A percentile compares a stretch with the other conserved stretches of the same genome.
phyloP scores from a whole-genome alignment of 129 eudicot genomes.

The Scalesia atractyloides region DNA sequence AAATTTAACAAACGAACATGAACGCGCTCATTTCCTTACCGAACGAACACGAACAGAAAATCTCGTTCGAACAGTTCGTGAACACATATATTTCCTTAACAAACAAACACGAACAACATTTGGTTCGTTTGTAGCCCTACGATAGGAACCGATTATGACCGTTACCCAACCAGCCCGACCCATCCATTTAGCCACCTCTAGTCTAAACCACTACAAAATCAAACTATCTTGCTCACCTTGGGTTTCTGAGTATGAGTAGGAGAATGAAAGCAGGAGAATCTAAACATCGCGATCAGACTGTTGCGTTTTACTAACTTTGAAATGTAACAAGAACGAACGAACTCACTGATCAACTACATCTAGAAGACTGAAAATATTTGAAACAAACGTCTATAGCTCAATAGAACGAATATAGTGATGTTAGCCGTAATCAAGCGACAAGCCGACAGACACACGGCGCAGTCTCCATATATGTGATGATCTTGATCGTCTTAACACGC shows the following conservation, averaged over 20 bases:
- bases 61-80: too few relatives aligned
- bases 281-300: conserved; percentile 55
- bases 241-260: conserved; percentile 57
- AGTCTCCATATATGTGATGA: conserved; percentile 94
- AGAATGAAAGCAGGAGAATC: conserved; percentile 78
- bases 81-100: too few relatives aligned
- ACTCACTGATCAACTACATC: conserved; percentile 37
- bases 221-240: conserved; percentile 55
- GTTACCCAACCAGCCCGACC: background rate
- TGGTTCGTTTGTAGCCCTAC: too few relatives aligned
- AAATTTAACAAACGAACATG: too few relatives aligned
- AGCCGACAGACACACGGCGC: conserved; percentile 84
- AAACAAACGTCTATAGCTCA: conserved; percentile 20
- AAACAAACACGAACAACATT: too few relatives aligned
- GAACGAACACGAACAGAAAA: too few relatives aligned
- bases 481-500: conserved; percentile 81
- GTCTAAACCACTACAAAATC: background rate
- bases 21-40: too few relatives aligned
- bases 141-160: background rate
- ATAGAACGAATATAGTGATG: conserved; percentile 16
- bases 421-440: conserved; percentile 97
- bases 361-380: conserved; percentile 35
- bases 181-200: background rate
- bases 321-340: conserved; percentile 33
- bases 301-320: conserved; percentile 12